Conservation (phyloP, 2,329 filamentous ascomycete genomes). For the Colletotrichum paranaense region DNA sequence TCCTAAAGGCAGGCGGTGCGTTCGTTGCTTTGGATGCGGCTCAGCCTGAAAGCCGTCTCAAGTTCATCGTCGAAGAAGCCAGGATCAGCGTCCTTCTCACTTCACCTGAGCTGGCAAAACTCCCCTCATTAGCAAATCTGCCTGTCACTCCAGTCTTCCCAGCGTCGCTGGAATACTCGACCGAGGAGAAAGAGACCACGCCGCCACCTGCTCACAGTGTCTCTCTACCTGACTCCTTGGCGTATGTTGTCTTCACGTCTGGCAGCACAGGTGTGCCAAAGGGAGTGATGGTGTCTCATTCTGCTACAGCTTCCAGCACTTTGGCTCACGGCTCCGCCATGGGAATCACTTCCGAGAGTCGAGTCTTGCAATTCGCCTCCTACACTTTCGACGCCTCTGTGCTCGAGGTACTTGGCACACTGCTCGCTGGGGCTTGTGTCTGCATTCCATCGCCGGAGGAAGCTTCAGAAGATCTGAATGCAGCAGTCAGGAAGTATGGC, state of each 20-base stretch:
- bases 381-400: constrained; percentile 53
- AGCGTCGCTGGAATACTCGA: not conserved
- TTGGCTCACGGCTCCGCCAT: not conserved
- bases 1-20: constrained; percentile 45
- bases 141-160: not conserved
- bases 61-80: not conserved
- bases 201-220: not conserved
- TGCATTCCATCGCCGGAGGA: constrained; percentile 50
- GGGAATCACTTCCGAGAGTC: constrained; percentile 2
- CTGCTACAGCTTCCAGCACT: not conserved
- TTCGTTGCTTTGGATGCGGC: constrained; percentile 44
- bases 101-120: not conserved
- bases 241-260: constrained; percentile 1
- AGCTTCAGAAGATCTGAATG: not conserved
- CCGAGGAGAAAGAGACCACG: not conserved
- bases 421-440: constrained; percentile 50
- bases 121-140: not conserved
- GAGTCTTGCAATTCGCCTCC: constrained; percentile 41
- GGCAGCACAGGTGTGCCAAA: constrained; percentile 3
- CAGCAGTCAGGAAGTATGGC: not conserved
- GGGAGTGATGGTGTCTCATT: not conserved
- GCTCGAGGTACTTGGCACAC: constrained; percentile 50
- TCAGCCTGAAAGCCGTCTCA: not conserved
- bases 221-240: not conserved
- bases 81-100: not conserved